Evolutionary conservation across 176 grass and related monocot species (phyloP).

Genomic region (Aechmea fasciata): DNA sequence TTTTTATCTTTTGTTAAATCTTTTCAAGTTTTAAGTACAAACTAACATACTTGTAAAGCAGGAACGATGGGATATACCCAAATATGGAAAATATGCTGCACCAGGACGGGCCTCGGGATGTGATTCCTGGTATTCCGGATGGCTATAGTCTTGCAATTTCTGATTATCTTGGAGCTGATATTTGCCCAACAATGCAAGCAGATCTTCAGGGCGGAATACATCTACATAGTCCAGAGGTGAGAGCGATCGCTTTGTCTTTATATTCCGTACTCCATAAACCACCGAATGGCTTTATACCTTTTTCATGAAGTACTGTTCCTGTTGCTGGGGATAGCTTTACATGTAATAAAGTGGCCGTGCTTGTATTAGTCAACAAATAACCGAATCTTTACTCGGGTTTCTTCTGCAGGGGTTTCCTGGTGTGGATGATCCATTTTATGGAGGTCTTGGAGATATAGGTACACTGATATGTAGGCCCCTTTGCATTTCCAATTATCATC

Average conservation of each 20-base stretch:
- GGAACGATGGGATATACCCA: conserved; percentile 45
- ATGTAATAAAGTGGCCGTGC: neutral
- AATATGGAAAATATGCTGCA: conserved; percentile 56
- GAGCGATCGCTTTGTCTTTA: neutral
- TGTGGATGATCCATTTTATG: conserved; percentile 30
- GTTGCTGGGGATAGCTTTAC: neutral
- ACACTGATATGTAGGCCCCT: neutral
- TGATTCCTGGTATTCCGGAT: conserved; percentile 67
- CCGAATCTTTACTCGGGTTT: neutral
- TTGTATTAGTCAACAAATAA: neutral
- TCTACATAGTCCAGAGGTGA: conserved; percentile 6
- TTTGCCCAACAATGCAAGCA: conserved; percentile 58
- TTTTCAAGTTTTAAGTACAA: conserved; percentile 16
- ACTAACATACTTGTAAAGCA: conserved; percentile 21
- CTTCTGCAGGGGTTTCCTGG: conserved; percentile 24
- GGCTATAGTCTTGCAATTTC: conserved; percentile 61
- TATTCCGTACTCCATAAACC: neutral
- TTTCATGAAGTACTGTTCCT: neutral
- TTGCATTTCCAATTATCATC: neutral
- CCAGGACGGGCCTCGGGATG: conserved; percentile 33
- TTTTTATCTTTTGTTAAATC: conserved; percentile 9
- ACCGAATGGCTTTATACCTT: neutral
- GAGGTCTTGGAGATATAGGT: conserved; percentile 31
- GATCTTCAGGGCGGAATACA: conserved; percentile 61
- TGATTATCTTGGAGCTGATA: conserved; percentile 80